These are phyloP conservation scores for Tillandsia fasciculata DNA, from an alignment of 176 grass and related monocot species.

Conservation along the genomic window DNA sequence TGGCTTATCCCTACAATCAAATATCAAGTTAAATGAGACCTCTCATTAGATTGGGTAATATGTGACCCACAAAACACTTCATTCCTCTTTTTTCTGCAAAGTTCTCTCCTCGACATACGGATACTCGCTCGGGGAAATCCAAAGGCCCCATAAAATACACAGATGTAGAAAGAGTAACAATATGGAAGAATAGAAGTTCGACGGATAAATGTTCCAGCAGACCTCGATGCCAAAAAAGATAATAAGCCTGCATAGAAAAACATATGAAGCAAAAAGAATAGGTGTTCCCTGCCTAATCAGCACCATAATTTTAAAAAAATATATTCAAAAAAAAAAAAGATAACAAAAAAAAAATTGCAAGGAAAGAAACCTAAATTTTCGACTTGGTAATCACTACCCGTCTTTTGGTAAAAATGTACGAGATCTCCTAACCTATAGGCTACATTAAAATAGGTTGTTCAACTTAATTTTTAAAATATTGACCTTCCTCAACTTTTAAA, in stretches of 20 bases:
- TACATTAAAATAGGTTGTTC: no score
- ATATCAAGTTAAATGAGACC: no score
- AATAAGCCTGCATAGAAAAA: constrained; percentile 43
- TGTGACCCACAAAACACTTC: not conserved
- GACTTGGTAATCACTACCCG: no score
- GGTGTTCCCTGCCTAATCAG: not conserved
- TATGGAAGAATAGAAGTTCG: constrained; percentile 71
- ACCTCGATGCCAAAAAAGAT: constrained; percentile 59
- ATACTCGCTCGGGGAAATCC: constrained; percentile 46
- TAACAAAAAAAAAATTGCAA: constrained; percentile 9
- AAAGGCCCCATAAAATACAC: constrained; percentile 58
- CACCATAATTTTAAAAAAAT: not conserved
- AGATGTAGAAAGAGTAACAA: constrained; percentile 55
- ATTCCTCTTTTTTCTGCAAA: constrained; percentile 21
- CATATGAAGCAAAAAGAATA: not conserved
- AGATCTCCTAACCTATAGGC: no score
- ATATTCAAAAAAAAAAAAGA: not conserved
- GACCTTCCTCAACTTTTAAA: no score
- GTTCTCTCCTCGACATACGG: constrained; percentile 32
- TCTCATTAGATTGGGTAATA: no score
- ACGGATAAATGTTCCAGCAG: constrained; percentile 95
- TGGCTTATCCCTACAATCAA: no score
- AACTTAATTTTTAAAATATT: no score
- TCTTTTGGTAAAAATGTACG: no score
- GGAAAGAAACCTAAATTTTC: not conserved